These are phyloP conservation scores for Rosa hybrid DNA, from an alignment of 331 rosid species.

Conservation along the genomic window DNA sequence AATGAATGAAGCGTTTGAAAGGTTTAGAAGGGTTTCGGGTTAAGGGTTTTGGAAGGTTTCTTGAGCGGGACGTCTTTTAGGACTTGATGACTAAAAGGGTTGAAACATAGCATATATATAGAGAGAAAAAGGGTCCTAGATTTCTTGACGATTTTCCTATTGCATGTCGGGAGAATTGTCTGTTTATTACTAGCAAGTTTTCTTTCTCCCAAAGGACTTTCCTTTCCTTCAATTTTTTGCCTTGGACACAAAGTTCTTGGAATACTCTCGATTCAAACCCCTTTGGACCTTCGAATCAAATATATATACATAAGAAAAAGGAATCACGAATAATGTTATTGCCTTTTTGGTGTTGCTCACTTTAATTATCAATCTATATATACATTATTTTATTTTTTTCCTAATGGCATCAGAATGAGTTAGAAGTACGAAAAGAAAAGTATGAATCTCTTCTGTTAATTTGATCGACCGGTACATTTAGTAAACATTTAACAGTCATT, in stretches of 20 bases:
- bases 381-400: background rate
- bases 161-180: background rate
- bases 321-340: no score
- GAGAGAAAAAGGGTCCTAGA: background rate
- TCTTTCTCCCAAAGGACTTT: background rate
- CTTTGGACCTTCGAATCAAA: background rate
- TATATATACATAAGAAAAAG: no score
- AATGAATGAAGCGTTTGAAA: no score
- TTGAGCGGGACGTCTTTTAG: slow-evolving; percentile 1
- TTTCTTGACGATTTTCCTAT: background rate
- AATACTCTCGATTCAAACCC: no score
- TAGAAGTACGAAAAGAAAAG: background rate
- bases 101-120: background rate
- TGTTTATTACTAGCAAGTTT: background rate
- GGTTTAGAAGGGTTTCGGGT: background rate
- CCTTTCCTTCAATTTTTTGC: background rate
- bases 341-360: background rate
- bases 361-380: background rate
- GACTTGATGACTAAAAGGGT: background rate
- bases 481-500: background rate
- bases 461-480: no score
- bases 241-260: no score
- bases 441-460: no score
- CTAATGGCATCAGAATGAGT: background rate
- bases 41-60: background rate